Evolutionary conservation across 169 alveolate genomes (phyloP).

Genomic region (Hammondia hammondi): DNA sequence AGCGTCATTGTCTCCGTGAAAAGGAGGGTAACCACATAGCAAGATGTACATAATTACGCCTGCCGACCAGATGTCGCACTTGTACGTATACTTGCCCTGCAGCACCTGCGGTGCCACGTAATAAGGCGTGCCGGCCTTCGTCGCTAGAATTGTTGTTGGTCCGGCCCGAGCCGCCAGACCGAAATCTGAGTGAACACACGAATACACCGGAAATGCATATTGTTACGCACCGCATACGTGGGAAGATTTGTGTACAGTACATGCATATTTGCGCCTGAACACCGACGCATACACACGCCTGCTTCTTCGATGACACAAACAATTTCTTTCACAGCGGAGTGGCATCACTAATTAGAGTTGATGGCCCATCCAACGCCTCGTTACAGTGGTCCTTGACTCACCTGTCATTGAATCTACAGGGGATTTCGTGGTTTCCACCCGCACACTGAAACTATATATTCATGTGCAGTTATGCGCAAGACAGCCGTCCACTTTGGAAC

Average conservation of each 20-base stretch:
- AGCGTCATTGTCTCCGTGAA: constrained; percentile 86
- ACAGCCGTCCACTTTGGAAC: too few species aligned
- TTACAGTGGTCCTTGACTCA: too few species aligned
- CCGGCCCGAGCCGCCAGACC: constrained; percentile 87
- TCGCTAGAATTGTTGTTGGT: constrained; percentile 63
- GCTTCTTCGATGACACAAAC: too few species aligned
- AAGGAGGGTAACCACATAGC: constrained; percentile 90
- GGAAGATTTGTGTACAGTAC: not conserved
- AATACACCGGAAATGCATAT: not conserved
- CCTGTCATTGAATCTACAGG: too few species aligned
- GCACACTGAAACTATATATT: too few species aligned
- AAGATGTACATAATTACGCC: constrained; percentile 91
- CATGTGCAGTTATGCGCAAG: too few species aligned
- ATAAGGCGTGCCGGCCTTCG: constrained; percentile 88
- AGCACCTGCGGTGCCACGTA: constrained; percentile 97
- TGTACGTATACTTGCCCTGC: constrained; percentile 91
- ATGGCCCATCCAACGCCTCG: too few species aligned
- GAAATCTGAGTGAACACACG: constrained; percentile 77
- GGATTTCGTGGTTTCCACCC: too few species aligned
- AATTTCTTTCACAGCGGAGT: too few species aligned
- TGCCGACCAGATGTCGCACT: constrained; percentile 95
- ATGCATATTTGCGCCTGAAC: not conserved
- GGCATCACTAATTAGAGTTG: too few species aligned
- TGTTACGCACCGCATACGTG: not conserved
- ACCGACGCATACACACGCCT: not conserved